Evolutionary conservation across 495 filamentous ascomycete genomes (phyloP).

Genomic region (Neurospora tetraspora): DNA sequence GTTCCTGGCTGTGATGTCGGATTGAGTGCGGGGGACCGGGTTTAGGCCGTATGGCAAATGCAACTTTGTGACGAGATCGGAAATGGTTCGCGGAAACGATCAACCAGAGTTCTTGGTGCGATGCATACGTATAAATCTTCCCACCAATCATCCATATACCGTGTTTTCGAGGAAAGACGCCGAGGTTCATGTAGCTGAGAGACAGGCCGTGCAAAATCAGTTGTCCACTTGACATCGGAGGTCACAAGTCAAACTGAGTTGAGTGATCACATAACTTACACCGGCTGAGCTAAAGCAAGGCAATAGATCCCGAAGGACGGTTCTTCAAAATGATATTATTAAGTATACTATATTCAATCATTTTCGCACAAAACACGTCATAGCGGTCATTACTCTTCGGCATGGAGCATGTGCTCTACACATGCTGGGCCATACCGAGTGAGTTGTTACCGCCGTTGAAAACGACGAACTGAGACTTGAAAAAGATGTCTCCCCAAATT

Average conservation of each 20-base stretch:
- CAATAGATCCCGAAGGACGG: background rate
- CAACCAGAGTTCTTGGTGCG: background rate
- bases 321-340: background rate
- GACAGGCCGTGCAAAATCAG: background rate
- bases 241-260: background rate
- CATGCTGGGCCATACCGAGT: slow-evolving; percentile 50
- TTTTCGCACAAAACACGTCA: background rate
- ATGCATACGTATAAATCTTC: background rate
- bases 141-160: background rate
- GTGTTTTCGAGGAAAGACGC: background rate
- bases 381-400: background rate
- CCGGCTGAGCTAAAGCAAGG: background rate
- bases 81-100: background rate
- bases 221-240: background rate
- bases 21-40: background rate
- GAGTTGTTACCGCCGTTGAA: slow-evolving; percentile 58
- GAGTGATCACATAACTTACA: background rate
- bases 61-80: background rate
- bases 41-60: background rate
- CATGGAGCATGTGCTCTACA: slow-evolving; percentile 7
- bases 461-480: slow-evolving; percentile 70
- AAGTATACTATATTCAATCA: background rate
- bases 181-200: background rate
- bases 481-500: slow-evolving; percentile 72
- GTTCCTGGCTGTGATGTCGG: background rate